Evolutionary conservation across 2,329 filamentous ascomycete species (phyloP).

Genomic region (Colletotrichum sp.): DNA sequence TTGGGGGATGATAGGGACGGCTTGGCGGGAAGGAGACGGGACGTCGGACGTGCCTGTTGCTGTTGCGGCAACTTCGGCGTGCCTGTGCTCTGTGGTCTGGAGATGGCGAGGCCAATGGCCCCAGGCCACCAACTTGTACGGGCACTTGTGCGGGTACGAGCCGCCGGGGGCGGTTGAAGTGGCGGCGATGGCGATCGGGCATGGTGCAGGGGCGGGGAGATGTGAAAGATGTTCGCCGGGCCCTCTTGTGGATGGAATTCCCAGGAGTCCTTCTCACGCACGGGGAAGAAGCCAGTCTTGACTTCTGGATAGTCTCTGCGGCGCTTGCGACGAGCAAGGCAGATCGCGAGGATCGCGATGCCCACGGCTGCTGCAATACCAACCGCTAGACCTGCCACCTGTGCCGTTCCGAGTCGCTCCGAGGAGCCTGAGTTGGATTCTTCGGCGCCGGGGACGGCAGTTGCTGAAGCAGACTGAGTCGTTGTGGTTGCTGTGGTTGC

Average conservation of each 20-base stretch:
- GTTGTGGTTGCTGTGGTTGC: background rate
- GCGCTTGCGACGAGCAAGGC: constrained; percentile 48
- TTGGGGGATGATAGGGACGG: constrained; percentile 31
- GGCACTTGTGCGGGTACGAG: constrained; percentile 12
- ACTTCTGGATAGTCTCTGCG: constrained; percentile 41
- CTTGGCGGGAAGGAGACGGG: constrained; percentile 50
- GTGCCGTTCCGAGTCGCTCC: constrained; percentile 9
- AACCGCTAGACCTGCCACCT: constrained; percentile 20
- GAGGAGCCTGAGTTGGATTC: constrained; percentile 7
- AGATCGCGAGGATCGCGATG: constrained; percentile 53
- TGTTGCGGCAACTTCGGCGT: constrained; percentile 10
- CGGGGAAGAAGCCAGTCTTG: constrained; percentile 43
- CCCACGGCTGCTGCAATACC: constrained; percentile 25
- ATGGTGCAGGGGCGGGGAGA: constrained; percentile 44
- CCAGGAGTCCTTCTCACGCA: constrained; percentile 43
- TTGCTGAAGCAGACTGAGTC: constrained; percentile 1
- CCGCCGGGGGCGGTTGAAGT: background rate
- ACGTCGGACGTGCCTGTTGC: constrained; percentile 35
- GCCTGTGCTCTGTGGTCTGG: constrained; percentile 31
- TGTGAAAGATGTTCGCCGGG: constrained; percentile 37
- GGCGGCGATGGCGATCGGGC: constrained; percentile 28
- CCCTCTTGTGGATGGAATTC: constrained; percentile 23
- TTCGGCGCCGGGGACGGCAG: constrained; percentile 3
- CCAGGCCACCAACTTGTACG: constrained; percentile 36
- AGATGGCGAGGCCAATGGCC: constrained; percentile 51